These are phyloP conservation scores for Nasturtium officinale DNA, from an alignment of 345 rosid genomes.

Conservation along the genomic window DNA sequence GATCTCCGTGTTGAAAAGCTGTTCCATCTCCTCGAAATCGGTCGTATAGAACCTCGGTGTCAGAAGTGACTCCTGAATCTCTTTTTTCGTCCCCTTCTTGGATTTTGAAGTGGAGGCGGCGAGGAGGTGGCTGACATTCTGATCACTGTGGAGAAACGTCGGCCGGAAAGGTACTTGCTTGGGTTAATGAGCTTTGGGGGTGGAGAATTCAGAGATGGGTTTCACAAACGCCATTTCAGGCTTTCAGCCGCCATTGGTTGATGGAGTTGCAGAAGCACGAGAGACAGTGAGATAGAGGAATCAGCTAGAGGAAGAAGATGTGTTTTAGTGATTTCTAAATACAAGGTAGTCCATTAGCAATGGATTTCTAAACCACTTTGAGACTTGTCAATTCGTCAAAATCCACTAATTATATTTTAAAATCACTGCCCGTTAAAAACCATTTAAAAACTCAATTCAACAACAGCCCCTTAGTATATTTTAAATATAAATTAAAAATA, in stretches of 20 bases:
- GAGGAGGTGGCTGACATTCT: slow-evolving; percentile 73
- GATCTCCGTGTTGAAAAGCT: slow-evolving; percentile 87
- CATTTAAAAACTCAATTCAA: too few species aligned
- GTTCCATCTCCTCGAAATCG: slow-evolving; percentile 97
- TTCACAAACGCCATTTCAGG: slow-evolving; percentile 80
- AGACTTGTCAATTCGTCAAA: too few species aligned
- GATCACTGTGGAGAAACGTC: slow-evolving; percentile 47
- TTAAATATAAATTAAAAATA: too few species aligned
- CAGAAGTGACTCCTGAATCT: slow-evolving; percentile 79
- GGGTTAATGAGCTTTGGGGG: slow-evolving; percentile 47
- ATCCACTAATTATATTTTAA: too few species aligned
- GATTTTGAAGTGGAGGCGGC: slow-evolving; percentile 47
- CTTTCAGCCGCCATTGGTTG: slow-evolving; percentile 62
- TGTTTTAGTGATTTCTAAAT: too few species aligned
- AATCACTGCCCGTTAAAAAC: too few species aligned
- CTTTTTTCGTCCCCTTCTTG: slow-evolving; percentile 68
- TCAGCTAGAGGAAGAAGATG: slow-evolving; percentile 44
- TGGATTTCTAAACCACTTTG: too few species aligned
- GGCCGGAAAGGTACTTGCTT: slow-evolving; percentile 38
- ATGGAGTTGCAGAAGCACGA: slow-evolving; percentile 30
- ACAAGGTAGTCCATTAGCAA: too few species aligned
- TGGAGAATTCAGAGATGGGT: slow-evolving; percentile 66
- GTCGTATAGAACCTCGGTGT: slow-evolving; percentile 95
- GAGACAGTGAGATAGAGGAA: not conserved
- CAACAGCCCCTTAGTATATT: too few species aligned